These are phyloP conservation scores for Suhomyces sp. DNA, from an alignment of 805 yeast genomes.

Conservation along the genomic window DNA sequence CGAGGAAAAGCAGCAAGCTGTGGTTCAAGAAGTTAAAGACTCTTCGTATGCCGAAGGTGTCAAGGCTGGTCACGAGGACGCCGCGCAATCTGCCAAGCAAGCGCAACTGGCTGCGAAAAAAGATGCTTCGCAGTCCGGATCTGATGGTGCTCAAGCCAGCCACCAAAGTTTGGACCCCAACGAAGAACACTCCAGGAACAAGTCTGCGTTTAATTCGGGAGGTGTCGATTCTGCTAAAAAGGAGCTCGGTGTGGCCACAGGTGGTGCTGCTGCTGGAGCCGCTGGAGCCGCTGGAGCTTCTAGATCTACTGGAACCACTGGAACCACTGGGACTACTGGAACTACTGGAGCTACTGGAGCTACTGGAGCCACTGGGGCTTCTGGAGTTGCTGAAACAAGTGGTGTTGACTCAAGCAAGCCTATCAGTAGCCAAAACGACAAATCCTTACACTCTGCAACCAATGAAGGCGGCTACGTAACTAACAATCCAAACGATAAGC, in stretches of 20 bases:
- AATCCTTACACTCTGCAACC: constrained; percentile 3
- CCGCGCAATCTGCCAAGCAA: constrained; percentile 13
- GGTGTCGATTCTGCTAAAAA: constrained; percentile 23
- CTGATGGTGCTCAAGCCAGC: not conserved
- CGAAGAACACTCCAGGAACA: constrained; percentile 26
- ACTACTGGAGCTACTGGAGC: constrained; percentile 10
- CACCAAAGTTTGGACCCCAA: constrained; percentile 18
- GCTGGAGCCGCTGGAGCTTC: constrained; percentile 8
- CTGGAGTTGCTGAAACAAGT: not conserved
- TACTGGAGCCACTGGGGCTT: constrained; percentile 9
- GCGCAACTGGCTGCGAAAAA: not conserved
- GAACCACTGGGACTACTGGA: constrained; percentile 5
- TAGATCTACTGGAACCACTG: constrained; percentile 11
- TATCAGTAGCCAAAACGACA: not conserved
- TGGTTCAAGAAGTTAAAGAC: constrained; percentile 6
- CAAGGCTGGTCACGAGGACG: constrained; percentile 13
- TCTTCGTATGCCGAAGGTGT: constrained; percentile 14
- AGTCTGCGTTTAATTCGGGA: constrained; percentile 28
- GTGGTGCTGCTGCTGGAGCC: constrained; percentile 13
- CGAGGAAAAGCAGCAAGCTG: constrained; percentile 10
- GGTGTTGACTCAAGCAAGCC: not conserved
- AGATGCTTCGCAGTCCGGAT: not conserved
- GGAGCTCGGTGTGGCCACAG: constrained; percentile 8
- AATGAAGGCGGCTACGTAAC: not conserved
- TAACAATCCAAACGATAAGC: not conserved